phyloP scores from a whole-genome alignment of 257 asterid species.

The Buddleja alternifolia region DNA sequence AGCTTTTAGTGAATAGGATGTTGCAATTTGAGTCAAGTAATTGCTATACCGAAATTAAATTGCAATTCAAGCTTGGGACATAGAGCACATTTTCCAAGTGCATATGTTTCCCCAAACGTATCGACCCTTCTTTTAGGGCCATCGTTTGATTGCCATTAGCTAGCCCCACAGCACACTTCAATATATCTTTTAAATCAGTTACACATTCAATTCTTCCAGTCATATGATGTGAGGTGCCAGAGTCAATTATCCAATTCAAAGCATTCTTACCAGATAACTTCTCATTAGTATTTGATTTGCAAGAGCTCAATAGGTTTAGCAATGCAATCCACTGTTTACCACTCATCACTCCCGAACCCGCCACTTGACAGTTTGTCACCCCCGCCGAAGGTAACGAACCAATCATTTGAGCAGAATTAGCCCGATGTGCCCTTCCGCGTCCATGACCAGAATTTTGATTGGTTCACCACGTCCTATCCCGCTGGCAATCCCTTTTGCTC shows the following conservation, averaged over 20 bases:
- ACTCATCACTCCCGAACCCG: neutral
- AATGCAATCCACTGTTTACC: neutral
- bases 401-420: neutral
- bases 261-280: too few species aligned
- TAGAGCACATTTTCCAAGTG: neutral
- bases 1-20: neutral
- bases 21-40: too few species aligned
- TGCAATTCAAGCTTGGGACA: neutral
- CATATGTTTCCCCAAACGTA: neutral
- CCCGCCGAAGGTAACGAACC: neutral
- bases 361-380: neutral
- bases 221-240: constrained; percentile 2
- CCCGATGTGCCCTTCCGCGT: neutral
- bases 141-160: neutral
- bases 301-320: neutral
- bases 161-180: neutral
- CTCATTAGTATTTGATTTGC: neutral
- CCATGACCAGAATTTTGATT: too few species aligned
- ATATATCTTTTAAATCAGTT: neutral
- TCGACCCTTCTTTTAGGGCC: neutral
- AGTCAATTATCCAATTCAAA: neutral
- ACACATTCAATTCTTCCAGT: neutral
- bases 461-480: too few species aligned
- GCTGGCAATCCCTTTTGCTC: neutral
- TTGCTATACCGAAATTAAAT: too few species aligned